phyloP scores from a whole-genome alignment of 106 monocot genomes.

The Hemerocallis citrina region DNA sequence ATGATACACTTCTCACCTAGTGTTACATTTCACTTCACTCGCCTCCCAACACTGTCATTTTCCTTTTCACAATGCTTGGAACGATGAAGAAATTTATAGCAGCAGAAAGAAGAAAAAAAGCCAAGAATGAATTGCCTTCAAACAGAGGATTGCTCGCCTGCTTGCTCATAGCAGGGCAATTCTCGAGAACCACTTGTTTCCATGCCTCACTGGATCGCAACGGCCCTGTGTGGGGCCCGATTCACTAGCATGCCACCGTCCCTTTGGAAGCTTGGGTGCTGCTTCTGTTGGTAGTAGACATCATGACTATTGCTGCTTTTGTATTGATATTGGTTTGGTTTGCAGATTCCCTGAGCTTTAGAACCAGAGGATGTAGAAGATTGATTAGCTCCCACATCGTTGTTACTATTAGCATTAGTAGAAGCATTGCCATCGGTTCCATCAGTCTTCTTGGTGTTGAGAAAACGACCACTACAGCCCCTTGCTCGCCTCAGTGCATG shows the following conservation, averaged over 20 bases:
- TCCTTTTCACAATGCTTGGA: no score
- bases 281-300: constrained; percentile 5
- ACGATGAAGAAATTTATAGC: neutral
- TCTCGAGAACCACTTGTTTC: neutral
- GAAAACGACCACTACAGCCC: constrained; percentile 64
- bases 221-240: constrained; percentile 25
- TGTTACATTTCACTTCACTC: no score
- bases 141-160: neutral
- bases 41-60: no score
- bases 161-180: neutral
- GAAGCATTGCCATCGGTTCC: no score
- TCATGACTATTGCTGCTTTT: neutral
- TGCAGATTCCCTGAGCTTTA: no score
- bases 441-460: constrained; percentile 75
- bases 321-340: constrained; percentile 2
- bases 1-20: no score
- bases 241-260: constrained; percentile 25
- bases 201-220: constrained; percentile 47
- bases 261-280: constrained; percentile 12
- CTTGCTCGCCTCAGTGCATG: constrained; percentile 81
- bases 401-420: constrained; percentile 12
- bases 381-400: no score
- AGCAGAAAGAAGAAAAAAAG: no score
- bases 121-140: constrained; percentile 93
- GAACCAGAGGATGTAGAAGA: no score